phyloP scores from a whole-genome alignment of 2,329 filamentous ascomycete species.

The Claviceps sp. region DNA sequence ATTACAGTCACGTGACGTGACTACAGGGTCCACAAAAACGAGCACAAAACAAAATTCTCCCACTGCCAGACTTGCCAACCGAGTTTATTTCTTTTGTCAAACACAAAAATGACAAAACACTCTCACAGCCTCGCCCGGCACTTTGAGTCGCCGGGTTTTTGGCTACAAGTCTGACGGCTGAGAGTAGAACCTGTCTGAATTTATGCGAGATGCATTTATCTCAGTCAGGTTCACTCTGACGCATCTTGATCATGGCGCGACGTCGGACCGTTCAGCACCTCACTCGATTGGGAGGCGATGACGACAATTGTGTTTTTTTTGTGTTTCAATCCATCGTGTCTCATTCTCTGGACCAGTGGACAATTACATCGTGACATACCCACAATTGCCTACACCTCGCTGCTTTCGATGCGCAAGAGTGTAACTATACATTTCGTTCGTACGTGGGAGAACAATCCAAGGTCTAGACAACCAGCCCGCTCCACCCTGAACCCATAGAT shows the following conservation, averaged over 20 bases:
- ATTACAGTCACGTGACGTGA: conserved; percentile 13
- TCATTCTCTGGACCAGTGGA: no score
- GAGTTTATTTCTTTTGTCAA: background rate
- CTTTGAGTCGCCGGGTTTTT: background rate
- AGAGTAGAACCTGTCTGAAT: background rate
- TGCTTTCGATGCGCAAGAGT: conserved; percentile 42
- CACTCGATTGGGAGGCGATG: background rate
- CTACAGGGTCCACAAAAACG: background rate
- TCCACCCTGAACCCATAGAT: conserved; percentile 51
- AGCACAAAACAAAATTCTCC: background rate
- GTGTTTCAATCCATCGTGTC: no score
- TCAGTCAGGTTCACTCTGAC: background rate
- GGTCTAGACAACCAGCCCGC: conserved; percentile 56
- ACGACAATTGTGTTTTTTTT: background rate
- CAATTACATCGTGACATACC: conserved; percentile 14
- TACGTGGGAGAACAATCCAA: conserved; percentile 49
- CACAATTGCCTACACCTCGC: conserved; percentile 51
- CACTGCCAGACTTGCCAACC: background rate
- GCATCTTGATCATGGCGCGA: conserved; percentile 1
- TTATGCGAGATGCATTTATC: background rate
- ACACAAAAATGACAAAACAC: background rate
- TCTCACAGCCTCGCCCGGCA: background rate
- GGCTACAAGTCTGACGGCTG: background rate
- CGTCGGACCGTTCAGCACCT: background rate
- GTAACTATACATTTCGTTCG: conserved; percentile 46